phyloP scores from a whole-genome alignment of 345 rosid species.

The Salix viminalis region DNA sequence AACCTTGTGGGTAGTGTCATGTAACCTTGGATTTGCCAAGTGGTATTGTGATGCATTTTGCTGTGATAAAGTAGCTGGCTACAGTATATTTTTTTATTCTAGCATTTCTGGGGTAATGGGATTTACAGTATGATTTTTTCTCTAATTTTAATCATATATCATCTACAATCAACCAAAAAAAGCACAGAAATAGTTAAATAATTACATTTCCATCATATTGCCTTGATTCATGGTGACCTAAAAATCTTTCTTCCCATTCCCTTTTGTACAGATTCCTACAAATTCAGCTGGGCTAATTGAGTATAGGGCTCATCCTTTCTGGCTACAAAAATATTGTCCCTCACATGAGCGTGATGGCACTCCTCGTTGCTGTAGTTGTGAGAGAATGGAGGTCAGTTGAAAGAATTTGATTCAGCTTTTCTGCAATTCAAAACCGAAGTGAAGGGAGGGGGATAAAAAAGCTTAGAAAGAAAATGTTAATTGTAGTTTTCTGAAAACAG shows the following conservation, averaged over 20 bases:
- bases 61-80: background rate
- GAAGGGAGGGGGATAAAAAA: background rate
- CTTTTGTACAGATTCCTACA: constrained; percentile 57
- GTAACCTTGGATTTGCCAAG: background rate
- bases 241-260: background rate
- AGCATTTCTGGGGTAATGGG: background rate
- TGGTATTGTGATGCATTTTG: background rate
- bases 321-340: constrained; percentile 90
- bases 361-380: constrained; percentile 73
- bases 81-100: background rate
- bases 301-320: constrained; percentile 75
- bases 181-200: too few species aligned
- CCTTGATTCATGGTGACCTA: background rate
- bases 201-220: background rate
- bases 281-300: constrained; percentile 63
- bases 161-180: background rate
- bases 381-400: constrained; percentile 78
- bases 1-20: too few species aligned
- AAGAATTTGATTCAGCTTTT: background rate
- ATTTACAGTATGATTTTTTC: background rate
- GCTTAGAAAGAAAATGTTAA: constrained; percentile 3
- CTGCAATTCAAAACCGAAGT: background rate
- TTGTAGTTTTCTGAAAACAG: background rate
- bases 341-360: constrained; percentile 84
- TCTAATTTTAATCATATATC: background rate